Evolutionary conservation across 495 filamentous ascomycete species (phyloP).

Genomic region (Lindgomyces ingoldianus): DNA sequence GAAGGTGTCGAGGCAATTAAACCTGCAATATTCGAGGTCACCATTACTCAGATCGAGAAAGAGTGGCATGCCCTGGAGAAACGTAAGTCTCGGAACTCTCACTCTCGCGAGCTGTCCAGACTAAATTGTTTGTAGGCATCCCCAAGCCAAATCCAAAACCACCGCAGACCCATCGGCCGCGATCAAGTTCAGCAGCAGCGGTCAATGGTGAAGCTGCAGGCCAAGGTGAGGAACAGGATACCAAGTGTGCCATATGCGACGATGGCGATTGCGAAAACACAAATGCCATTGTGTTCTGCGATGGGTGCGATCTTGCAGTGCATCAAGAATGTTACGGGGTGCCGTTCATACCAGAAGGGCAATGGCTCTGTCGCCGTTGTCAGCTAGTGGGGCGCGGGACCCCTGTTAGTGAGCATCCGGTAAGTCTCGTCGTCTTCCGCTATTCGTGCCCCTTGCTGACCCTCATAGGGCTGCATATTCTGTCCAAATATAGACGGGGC

Average conservation of each 20-base stretch:
- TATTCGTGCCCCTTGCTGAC: slow-evolving; percentile 22
- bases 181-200: slow-evolving; percentile 87
- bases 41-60: slow-evolving; percentile 98
- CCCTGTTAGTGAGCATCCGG: slow-evolving; percentile 59
- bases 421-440: slow-evolving; percentile 16
- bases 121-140: slow-evolving; percentile 53
- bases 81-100: slow-evolving; percentile 46
- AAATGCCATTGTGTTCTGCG: slow-evolving; percentile 99
- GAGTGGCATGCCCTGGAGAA: slow-evolving; percentile 97
- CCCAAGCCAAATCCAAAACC: slow-evolving; percentile 95
- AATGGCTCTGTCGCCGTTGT: slow-evolving; percentile 98
- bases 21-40: slow-evolving; percentile 91
- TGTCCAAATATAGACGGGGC: slow-evolving; percentile 96
- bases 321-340: slow-evolving; percentile 99
- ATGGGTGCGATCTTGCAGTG: slow-evolving; percentile 95
- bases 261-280: slow-evolving; percentile 98
- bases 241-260: slow-evolving; percentile 96
- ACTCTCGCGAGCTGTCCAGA: not conserved
- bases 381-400: slow-evolving; percentile 88
- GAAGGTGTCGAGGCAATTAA: slow-evolving; percentile 78
- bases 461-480: slow-evolving; percentile 81
- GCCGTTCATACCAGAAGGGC: slow-evolving; percentile 96
- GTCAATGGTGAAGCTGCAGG: slow-evolving; percentile 85
- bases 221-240: slow-evolving; percentile 89
- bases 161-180: slow-evolving; percentile 83